Base-by-base conservation (phyloP, 192 early-diverging fungal species). In the Phycomyces nitens region DNA sequence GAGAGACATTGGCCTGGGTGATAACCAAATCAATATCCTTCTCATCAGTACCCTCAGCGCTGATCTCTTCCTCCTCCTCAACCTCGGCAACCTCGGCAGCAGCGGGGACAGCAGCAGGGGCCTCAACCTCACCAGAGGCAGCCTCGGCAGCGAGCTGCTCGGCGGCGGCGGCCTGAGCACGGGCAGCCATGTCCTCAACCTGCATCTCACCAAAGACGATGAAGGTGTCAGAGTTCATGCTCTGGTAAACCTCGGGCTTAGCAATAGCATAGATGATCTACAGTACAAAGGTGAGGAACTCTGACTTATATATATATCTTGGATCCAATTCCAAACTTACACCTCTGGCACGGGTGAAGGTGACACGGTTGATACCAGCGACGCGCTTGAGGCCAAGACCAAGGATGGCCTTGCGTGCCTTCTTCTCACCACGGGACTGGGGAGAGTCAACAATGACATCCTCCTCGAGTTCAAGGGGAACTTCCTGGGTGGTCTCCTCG, bases 21-120 rank as follows among this genome's bases (percentile, higher is more conserved):
- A 97, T 88, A 70, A 99, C 94, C 55, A 99, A 83, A 71, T 95
- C 95, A 74, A 97, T 91, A 76, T 99, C 94, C 80, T 90, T 92
- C 71, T 79, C 88, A 53, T 89, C 92, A 65, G 96, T 80, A 65
- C 91, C 92, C 21, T 80, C 64, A 71, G 88, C 95, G 76, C 93
- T 92, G 24, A 92, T 91, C 26, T 90, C 90, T 56, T 93, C 91
- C 22, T 86, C 90, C 8, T 81, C 87, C 47, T 77, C n/a, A n/a
- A n/a, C 82, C 22, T 72, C n/a, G n/a, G n/a, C 82, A 27, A 62
- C 29, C 29, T 34, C 29, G 7, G 29, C 68, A 53, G 51, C 65
- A 47, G 69, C 65, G 21, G 71, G 77, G 6, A 79, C 71, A 24
- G 77, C 80, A 68, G 82, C 87, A 41, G 77, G 65, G 40, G 75